Conservation (phyloP, 176 grass and related monocot species). For the Triticum aestivum region DNA sequence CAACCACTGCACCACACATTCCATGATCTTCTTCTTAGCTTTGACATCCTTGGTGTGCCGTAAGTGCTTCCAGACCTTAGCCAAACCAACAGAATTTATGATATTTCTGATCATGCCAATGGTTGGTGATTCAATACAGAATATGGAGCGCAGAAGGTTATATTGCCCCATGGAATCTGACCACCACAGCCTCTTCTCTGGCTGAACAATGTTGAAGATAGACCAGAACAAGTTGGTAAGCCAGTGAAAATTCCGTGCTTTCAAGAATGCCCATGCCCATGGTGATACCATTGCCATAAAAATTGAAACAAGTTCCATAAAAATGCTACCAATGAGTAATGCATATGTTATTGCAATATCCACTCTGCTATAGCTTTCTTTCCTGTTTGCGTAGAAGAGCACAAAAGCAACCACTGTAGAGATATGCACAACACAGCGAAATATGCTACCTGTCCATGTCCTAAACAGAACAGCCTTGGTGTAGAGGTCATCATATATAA, state of each 20-base stretch:
- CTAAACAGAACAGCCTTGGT: background rate
- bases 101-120: background rate
- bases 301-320: background rate
- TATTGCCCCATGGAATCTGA: background rate
- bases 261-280: background rate
- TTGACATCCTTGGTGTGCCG: background rate
- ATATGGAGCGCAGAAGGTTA: background rate
- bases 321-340: background rate
- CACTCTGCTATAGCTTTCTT: background rate
- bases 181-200: background rate
- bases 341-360: background rate
- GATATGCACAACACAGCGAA: background rate
- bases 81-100: background rate
- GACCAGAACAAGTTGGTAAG: background rate
- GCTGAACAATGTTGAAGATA: background rate
- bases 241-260: background rate
- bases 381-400: background rate
- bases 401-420: background rate
- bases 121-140: background rate
- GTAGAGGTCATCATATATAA: slow-evolving; percentile 15
- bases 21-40: background rate
- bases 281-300: background rate
- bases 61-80: background rate
- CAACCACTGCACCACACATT: background rate
- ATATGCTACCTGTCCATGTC: background rate